These are phyloP conservation scores for Mantamonas sphyraenae DNA, from an alignment of 78 protist species.

Conservation along the genomic window DNA sequence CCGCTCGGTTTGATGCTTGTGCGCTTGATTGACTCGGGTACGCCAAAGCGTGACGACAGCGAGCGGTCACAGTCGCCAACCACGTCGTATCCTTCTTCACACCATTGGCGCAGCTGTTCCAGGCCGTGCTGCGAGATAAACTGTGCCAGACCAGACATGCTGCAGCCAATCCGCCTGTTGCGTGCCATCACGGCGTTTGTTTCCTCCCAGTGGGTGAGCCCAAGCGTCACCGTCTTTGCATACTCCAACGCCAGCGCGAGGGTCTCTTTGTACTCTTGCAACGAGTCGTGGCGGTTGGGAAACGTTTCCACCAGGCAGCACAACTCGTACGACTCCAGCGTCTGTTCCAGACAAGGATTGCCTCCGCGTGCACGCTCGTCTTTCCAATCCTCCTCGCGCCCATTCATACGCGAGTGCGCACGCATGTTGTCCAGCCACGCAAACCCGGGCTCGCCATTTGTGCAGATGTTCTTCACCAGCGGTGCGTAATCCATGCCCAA, in stretches of 20 bases:
- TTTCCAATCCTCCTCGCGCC: not conserved
- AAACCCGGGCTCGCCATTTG: conserved; percentile 90
- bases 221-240: conserved; percentile 84
- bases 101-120: conserved; percentile 50
- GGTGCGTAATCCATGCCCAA: conserved; percentile 73
- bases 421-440: conserved; percentile 84
- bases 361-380: conserved; percentile 66
- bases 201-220: conserved; percentile 74
- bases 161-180: conserved; percentile 80
- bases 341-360: conserved; percentile 85
- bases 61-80: conserved; percentile 22
- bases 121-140: conserved; percentile 42
- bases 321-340: conserved; percentile 77
- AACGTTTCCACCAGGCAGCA: conserved; percentile 86
- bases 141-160: conserved; percentile 81
- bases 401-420: conserved; percentile 60
- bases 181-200: conserved; percentile 63
- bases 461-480: conserved; percentile 24
- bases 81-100: conserved; percentile 45
- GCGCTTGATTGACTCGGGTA: conserved; percentile 74
- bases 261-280: conserved; percentile 60
- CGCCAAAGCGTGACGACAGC: conserved; percentile 47
- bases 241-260: conserved; percentile 62
- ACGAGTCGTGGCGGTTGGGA: conserved; percentile 44
- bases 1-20: conserved; percentile 86